A percentile compares a stretch with the other conserved stretches of the same genome.
phyloP scores from a whole-genome alignment of 2,329 filamentous ascomycete genomes.

The Colletotrichum sp. region DNA sequence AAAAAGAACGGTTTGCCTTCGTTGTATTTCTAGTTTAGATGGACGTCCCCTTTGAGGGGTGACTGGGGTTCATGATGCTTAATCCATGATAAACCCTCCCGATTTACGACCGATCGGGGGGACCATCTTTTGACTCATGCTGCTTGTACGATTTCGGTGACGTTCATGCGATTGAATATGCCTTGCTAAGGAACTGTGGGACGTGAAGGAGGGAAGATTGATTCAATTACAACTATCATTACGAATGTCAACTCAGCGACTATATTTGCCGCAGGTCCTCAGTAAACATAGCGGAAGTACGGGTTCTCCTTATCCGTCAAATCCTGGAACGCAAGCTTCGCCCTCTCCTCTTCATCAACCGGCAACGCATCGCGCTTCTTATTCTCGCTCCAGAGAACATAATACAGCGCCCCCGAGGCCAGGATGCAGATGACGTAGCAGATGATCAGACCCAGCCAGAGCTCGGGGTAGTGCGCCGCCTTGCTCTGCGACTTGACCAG shows the following conservation, averaged over 20 bases:
- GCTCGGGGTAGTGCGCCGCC: slow-evolving; percentile 68
- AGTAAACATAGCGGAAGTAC: slow-evolving; percentile 65
- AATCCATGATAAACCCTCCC: not conserved
- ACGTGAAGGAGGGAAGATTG: not conserved
- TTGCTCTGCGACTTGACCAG: slow-evolving; percentile 72
- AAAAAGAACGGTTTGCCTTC: not conserved
- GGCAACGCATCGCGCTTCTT: slow-evolving; percentile 49
- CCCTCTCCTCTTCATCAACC: slow-evolving; percentile 65
- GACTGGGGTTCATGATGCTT: not conserved
- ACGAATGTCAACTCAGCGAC: not conserved
- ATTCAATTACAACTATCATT: not conserved
- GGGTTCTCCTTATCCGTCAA: slow-evolving; percentile 72
- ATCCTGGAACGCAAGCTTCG: slow-evolving; percentile 69
- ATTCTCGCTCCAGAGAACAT: slow-evolving; percentile 66
- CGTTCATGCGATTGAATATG: not conserved
- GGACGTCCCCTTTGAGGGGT: not conserved
- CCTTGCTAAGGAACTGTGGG: rapidly evolving
- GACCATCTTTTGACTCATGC: not conserved
- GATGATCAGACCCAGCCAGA: slow-evolving; percentile 73
- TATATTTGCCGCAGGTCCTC: not conserved
- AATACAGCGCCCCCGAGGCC: slow-evolving; percentile 59
- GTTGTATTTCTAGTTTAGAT: slow-evolving; percentile 19
- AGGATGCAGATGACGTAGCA: slow-evolving; percentile 72
- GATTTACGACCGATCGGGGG: not conserved
- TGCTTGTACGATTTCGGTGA: not conserved